Conservation (phyloP, 208 protist genomes). For the Leishmania tarentolae region DNA sequence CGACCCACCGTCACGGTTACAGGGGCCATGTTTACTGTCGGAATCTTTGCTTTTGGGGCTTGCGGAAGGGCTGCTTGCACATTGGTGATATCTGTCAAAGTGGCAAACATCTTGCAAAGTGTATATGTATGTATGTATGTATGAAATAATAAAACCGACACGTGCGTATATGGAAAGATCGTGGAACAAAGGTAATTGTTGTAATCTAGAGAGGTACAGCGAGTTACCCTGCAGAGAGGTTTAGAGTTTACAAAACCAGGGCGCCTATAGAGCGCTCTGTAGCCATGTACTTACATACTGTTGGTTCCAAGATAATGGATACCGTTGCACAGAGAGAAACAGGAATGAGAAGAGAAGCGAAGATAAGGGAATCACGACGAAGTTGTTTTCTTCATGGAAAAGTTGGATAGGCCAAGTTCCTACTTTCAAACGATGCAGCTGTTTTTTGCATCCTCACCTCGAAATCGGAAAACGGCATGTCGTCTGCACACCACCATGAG, state of each 20-base stretch:
- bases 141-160: conserved; percentile 19
- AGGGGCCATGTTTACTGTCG: conserved; percentile 7
- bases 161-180: conserved; percentile 18
- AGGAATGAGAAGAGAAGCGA: not conserved
- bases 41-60: conserved; percentile 18
- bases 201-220: conserved; percentile 11
- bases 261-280: not conserved
- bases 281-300: conserved; percentile 5
- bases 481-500: too few species aligned
- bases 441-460: not conserved
- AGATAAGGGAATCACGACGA: not conserved
- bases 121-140: conserved; percentile 8
- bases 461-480: not conserved
- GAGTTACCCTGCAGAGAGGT: not conserved
- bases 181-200: not conserved
- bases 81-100: conserved; percentile 82
- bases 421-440: not conserved
- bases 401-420: not conserved
- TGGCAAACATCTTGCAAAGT: conserved; percentile 26
- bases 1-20: too few species aligned
- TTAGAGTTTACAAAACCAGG: not conserved
- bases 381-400: not conserved
- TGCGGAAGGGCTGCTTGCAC: conserved; percentile 32
- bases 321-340: not conserved
- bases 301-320: not conserved